phyloP scores from a whole-genome alignment of 2,329 filamentous ascomycete genomes.

The Stachybotrys echinatus region DNA sequence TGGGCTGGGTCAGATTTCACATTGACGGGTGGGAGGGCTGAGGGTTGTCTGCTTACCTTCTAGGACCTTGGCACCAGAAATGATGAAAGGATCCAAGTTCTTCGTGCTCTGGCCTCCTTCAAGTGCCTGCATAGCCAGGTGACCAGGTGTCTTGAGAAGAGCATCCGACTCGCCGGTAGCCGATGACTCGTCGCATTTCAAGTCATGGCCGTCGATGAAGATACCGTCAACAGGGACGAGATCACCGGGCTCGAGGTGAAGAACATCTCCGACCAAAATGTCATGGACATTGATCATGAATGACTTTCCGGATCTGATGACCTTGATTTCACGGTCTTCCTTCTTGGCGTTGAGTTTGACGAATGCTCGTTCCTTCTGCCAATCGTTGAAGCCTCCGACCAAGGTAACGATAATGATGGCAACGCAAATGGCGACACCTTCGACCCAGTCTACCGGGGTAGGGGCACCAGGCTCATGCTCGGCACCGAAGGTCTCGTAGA shows the following conservation, averaged over 20 bases:
- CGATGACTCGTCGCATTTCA: conserved; percentile 67
- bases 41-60: conserved; percentile 41
- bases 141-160: conserved; percentile 59
- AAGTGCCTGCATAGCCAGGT: conserved; percentile 52
- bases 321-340: conserved; percentile 60
- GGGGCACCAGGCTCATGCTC: conserved; percentile 36
- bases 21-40: too few species aligned
- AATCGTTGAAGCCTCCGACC: conserved; percentile 60
- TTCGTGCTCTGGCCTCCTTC: conserved; percentile 35
- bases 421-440: conserved; percentile 61
- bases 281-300: conserved; percentile 60
- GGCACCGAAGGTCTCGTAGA: conserved; percentile 61
- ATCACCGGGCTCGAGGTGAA: conserved; percentile 65
- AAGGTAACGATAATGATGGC: conserved; percentile 61
- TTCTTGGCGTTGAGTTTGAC: conserved; percentile 57
- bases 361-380: conserved; percentile 64
- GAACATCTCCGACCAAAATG: conserved; percentile 63
- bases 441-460: conserved; percentile 64
- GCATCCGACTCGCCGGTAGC: conserved; percentile 70
- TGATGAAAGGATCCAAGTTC: conserved; percentile 61
- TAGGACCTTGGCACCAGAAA: conserved; percentile 49
- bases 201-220: conserved; percentile 49
- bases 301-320: conserved; percentile 61
- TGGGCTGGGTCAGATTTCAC: too few species aligned
- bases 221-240: conserved; percentile 67